Conservation (phyloP, 345 rosid genomes). For the Ailanthus altissimus region DNA sequence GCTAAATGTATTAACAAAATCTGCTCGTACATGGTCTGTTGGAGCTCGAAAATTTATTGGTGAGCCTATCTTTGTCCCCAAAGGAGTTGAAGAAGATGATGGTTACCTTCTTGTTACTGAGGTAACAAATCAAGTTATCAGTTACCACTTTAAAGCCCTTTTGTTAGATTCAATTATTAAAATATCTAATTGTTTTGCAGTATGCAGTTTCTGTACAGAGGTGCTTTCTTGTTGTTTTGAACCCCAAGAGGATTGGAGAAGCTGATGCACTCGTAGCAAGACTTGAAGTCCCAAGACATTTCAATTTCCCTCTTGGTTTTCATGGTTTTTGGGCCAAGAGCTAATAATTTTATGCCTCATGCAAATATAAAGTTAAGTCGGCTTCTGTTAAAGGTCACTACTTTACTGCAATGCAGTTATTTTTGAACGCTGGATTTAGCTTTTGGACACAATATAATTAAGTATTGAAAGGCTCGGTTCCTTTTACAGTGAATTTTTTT, state of each 20-base stretch:
- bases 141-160: background rate
- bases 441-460: too few species aligned
- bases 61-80: constrained; percentile 80
- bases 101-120: constrained; percentile 87
- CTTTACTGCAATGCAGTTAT: too few species aligned
- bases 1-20: constrained; percentile 39
- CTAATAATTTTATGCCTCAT: background rate
- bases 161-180: background rate
- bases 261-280: constrained; percentile 61
- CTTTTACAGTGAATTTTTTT: background rate
- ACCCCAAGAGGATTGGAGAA: constrained; percentile 76
- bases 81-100: constrained; percentile 54
- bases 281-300: constrained; percentile 73
- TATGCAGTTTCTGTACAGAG: constrained; percentile 84
- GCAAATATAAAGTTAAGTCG: too few species aligned
- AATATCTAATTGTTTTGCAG: constrained; percentile 34
- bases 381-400: too few species aligned
- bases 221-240: constrained; percentile 75
- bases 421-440: too few species aligned
- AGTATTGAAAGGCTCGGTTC: background rate
- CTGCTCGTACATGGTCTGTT: constrained; percentile 55
- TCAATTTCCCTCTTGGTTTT: constrained; percentile 86
- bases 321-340: constrained; percentile 79
- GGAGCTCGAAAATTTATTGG: constrained; percentile 72
- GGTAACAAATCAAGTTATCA: constrained; percentile 39